These are phyloP conservation scores for Oligophagozyma castellii DNA, from an alignment of 1,139 yeast species.

Conservation along the genomic window DNA sequence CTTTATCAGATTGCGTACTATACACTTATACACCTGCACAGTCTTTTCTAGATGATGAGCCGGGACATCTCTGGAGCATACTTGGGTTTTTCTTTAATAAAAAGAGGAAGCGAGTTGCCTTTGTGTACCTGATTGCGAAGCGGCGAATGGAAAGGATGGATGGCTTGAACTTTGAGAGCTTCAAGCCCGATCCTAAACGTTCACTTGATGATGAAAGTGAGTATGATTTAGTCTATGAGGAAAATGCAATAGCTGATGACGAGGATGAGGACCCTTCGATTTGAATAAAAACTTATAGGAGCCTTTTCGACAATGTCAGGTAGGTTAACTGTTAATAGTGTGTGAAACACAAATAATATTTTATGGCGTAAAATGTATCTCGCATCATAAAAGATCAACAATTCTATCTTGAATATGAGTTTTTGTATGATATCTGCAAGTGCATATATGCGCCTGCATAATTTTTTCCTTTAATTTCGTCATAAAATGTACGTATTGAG, in stretches of 20 bases:
- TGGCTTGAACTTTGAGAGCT: too few species aligned
- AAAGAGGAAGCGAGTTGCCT: conserved; percentile 82
- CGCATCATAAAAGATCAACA: too few species aligned
- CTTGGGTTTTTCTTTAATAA: conserved; percentile 91
- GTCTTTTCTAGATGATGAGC: conserved; percentile 52
- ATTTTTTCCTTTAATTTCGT: too few species aligned
- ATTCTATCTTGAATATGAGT: too few species aligned
- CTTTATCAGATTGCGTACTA: conserved; percentile 60
- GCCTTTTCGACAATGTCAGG: conserved; percentile 1
- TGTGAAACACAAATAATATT: too few species aligned
- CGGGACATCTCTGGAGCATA: conserved; percentile 61
- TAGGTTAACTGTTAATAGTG: too few species aligned
- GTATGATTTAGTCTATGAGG: conserved; percentile 28
- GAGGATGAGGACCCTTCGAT: conserved; percentile 39
- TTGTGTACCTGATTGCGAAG: conserved; percentile 44
- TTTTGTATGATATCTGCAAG: too few species aligned
- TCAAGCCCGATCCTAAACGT: too few species aligned
- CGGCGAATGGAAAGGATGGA: conserved; percentile 17
- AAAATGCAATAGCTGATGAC: conserved; percentile 9
- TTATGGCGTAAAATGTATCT: too few species aligned
- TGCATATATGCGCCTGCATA: too few species aligned
- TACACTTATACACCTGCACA: conserved; percentile 70
- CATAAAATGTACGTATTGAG: too few species aligned
- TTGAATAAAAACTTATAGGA: conserved; percentile 19
- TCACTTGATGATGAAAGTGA: conserved; percentile 24